Evolutionary conservation across 1,284 basidiomycete genomes (phyloP).

Genomic region (Heterobasidion irregulare): DNA sequence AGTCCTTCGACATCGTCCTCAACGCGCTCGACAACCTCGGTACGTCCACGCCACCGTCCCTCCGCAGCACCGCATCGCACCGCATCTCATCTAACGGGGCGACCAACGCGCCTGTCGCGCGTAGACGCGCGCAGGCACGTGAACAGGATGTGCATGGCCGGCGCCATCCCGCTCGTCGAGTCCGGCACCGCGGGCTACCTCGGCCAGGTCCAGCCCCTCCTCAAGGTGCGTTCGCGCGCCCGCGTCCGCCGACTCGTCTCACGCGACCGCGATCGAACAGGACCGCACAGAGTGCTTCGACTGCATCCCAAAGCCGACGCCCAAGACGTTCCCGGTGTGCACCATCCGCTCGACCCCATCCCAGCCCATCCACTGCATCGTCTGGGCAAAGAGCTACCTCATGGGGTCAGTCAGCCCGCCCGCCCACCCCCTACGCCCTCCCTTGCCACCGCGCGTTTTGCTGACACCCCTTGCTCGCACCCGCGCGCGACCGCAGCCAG

Average conservation of each 20-base stretch:
- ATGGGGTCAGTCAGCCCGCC: too few species aligned
- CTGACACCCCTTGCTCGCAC: too few species aligned
- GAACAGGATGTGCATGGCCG: slow-evolving; percentile 95
- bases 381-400: slow-evolving; percentile 99
- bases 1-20: slow-evolving; percentile 85
- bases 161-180: slow-evolving; percentile 86
- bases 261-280: slow-evolving; percentile 26
- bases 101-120: too few species aligned
- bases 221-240: slow-evolving; percentile 40
- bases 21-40: slow-evolving; percentile 96
- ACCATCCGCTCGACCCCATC: slow-evolving; percentile 97
- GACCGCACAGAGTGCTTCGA: slow-evolving; percentile 89
- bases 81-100: slow-evolving; percentile 1
- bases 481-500: slow-evolving; percentile 60
- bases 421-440: too few species aligned
- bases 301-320: slow-evolving; percentile 82
- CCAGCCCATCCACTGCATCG: slow-evolving; percentile 97
- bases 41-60: slow-evolving; percentile 19
- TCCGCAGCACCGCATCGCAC: too few species aligned
- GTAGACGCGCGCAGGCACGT: slow-evolving; percentile 87
- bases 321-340: slow-evolving; percentile 95
- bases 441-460: too few species aligned
- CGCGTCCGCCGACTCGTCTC: not conserved
- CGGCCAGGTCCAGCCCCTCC: slow-evolving; percentile 75
- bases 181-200: slow-evolving; percentile 96